Evolutionary conservation across 305 asterid species (phyloP).

Genomic region (Plantago lanceolata): DNA sequence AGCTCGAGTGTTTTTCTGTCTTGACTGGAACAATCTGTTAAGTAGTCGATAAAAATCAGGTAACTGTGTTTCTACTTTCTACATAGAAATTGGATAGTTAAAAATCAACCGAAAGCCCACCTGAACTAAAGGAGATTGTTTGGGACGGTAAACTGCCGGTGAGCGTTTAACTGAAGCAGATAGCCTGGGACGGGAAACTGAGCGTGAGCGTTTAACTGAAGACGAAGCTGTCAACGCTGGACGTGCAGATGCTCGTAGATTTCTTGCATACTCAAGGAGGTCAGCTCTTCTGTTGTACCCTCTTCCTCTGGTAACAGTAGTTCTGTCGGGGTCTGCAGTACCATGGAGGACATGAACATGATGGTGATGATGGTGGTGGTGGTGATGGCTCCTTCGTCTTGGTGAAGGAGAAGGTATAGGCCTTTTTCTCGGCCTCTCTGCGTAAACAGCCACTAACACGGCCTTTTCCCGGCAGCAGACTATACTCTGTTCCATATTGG

Average conservation of each 20-base stretch:
- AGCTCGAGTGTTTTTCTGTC: slow-evolving; percentile 20
- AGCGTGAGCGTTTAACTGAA: not conserved
- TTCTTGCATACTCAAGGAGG: slow-evolving; percentile 44
- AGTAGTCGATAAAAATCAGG: not conserved
- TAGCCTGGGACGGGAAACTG: slow-evolving; percentile 4
- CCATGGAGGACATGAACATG: slow-evolving; percentile 21
- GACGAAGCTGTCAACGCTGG: slow-evolving; percentile 15
- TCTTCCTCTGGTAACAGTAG: slow-evolving; percentile 4
- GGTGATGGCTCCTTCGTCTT: slow-evolving; percentile 11
- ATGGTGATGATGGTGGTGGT: slow-evolving; percentile 25
- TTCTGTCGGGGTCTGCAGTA: slow-evolving; percentile 6
- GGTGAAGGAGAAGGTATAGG: slow-evolving; percentile 7
- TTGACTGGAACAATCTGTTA: slow-evolving; percentile 11
- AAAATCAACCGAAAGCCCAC: not conserved
- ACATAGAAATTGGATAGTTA: not conserved
- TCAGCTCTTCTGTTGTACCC: slow-evolving; percentile 50
- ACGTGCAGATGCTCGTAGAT: slow-evolving; percentile 34
- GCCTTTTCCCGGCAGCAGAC: slow-evolving; percentile 24
- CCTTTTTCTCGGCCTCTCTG: slow-evolving; percentile 27
- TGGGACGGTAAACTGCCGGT: not conserved
- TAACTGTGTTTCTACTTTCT: too few relatives aligned
- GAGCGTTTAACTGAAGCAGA: not conserved
- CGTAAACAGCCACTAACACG: slow-evolving; percentile 32
- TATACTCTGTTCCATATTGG: slow-evolving; percentile 22
- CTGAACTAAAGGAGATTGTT: slow-evolving; percentile 13